These are phyloP conservation scores for Chlorella sp. DNA, from an alignment of 139 green algal genomes.

Conservation along the genomic window DNA sequence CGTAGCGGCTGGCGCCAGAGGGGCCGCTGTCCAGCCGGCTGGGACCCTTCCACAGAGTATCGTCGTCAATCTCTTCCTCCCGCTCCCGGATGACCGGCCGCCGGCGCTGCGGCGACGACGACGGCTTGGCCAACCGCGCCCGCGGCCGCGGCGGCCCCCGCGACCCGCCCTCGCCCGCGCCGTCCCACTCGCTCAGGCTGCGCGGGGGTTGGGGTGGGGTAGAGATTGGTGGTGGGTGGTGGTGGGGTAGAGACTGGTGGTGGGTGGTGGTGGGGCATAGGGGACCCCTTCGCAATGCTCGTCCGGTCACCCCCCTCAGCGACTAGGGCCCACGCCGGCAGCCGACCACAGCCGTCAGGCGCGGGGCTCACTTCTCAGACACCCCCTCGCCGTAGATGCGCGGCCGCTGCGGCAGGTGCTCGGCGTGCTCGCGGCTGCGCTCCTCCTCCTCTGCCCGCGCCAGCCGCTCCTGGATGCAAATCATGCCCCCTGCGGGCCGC, in stretches of 20 bases:
- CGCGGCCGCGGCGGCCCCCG: too few species aligned
- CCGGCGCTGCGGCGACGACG: too few species aligned
- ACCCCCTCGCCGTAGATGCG: constrained; percentile 18
- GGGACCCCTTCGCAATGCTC: too few species aligned
- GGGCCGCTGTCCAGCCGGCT: not conserved
- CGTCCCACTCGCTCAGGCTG: too few species aligned
- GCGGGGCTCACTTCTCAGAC: not conserved
- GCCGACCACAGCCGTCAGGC: not conserved
- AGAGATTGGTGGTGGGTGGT: not conserved
- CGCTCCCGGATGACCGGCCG: not conserved
- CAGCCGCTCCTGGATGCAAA: constrained; percentile 10
- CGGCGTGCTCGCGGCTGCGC: not conserved
- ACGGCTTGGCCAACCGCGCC: too few species aligned
- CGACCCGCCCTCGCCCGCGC: too few species aligned
- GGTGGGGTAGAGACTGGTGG: not conserved
- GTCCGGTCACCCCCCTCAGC: too few species aligned
- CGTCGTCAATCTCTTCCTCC: too few species aligned
- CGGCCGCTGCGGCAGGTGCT: not conserved
- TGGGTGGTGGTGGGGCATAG: not conserved
- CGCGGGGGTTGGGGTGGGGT: constrained; percentile 8
- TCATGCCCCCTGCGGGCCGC: constrained; percentile 4
- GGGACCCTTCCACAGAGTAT: too few species aligned
- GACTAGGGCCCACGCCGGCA: too few species aligned
- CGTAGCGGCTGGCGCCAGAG: not conserved
- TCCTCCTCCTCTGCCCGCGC: not conserved